Conservation (phyloP, 1,139 yeast species). For the Kazachstania sp. region DNA sequence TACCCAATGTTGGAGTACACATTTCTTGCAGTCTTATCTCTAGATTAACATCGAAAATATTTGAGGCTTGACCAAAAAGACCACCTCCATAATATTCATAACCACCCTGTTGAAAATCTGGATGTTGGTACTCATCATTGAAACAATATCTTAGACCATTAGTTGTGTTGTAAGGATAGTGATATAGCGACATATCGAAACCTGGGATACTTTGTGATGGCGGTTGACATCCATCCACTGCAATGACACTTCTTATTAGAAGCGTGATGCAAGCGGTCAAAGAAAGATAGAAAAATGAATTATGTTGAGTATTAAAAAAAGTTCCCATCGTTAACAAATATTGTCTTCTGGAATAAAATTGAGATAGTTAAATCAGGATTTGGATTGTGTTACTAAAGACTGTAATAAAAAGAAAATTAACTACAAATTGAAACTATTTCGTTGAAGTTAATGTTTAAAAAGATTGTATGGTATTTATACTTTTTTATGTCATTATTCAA, state of each 20-base stretch:
- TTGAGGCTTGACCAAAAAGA: background rate
- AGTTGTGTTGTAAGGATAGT: background rate
- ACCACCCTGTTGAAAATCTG: constrained; percentile 1
- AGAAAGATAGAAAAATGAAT: too few species aligned
- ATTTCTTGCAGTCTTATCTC: background rate
- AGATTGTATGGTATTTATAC: too few species aligned
- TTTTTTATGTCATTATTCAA: too few species aligned
- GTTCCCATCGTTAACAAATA: too few species aligned
- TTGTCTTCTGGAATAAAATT: too few species aligned
- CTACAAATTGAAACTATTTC: too few species aligned
- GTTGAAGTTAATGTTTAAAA: too few species aligned
- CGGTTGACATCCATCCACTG: background rate
- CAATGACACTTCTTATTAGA: background rate
- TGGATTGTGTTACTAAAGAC: too few species aligned
- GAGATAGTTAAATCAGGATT: too few species aligned
- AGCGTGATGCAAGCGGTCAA: too few species aligned
- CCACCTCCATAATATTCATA: background rate
- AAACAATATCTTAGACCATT: background rate
- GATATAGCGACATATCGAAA: constrained; percentile 1
- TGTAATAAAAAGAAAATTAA: too few species aligned
- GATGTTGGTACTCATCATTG: background rate
- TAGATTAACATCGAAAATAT: background rate
- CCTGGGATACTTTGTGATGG: background rate
- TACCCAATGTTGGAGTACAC: background rate
- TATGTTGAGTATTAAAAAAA: too few species aligned